phyloP scores from a whole-genome alignment of 306 rosid species.

The Chamaecrista fasciculata region DNA sequence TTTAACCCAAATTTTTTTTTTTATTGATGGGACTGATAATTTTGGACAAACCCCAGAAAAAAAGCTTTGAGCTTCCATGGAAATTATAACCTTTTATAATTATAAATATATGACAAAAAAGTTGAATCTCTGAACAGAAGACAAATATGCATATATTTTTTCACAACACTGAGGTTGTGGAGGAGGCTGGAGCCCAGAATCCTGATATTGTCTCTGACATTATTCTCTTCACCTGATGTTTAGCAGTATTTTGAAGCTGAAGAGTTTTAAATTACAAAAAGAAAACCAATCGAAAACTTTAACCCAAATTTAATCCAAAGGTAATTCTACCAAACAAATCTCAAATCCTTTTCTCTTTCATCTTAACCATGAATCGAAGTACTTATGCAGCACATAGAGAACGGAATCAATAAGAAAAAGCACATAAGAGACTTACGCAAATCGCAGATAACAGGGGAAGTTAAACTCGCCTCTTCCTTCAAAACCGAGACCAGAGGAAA shows the following conservation, averaged over 20 bases:
- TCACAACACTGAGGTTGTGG: slow-evolving; percentile 71
- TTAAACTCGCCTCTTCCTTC: too few relatives aligned
- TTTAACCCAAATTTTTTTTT: too few relatives aligned
- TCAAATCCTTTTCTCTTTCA: too few relatives aligned
- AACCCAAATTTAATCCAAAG: too few relatives aligned
- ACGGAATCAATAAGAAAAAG: too few relatives aligned
- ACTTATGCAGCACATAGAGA: too few relatives aligned
- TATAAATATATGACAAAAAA: neutral
- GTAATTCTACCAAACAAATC: too few relatives aligned
- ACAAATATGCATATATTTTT: slow-evolving; percentile 58
- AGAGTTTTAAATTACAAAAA: slow-evolving; percentile 36
- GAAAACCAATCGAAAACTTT: too few relatives aligned
- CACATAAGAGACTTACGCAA: too few relatives aligned
- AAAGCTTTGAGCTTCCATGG: slow-evolving; percentile 42
- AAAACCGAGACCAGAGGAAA: too few relatives aligned
- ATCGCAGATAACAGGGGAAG: too few relatives aligned
- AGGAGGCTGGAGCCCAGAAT: slow-evolving; percentile 80
- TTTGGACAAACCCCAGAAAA: slow-evolving; percentile 44
- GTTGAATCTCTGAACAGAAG: slow-evolving; percentile 71
- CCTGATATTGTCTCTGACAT: slow-evolving; percentile 60
- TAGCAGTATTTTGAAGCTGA: slow-evolving; percentile 28
- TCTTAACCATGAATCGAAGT: too few relatives aligned
- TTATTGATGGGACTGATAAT: slow-evolving; percentile 10
- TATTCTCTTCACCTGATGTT: slow-evolving; percentile 30
- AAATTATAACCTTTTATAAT: neutral